A percentile compares a stretch with the other conserved stretches of the same genome.
Conservation (phyloP, 2,329 filamentous ascomycete species). For the Nannizziopsis arthrosporioides region DNA sequence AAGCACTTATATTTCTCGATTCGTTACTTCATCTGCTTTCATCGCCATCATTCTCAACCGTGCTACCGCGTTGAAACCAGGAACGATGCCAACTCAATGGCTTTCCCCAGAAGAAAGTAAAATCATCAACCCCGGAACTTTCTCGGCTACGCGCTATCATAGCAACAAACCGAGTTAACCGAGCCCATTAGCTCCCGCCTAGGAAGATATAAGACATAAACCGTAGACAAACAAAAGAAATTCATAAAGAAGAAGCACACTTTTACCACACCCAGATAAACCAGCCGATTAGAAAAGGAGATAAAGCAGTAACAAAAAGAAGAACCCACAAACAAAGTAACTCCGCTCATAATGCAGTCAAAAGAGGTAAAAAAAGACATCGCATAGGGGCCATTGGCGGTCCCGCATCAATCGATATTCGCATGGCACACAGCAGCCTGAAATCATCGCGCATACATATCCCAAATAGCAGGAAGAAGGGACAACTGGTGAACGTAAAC, state of each 20-base stretch:
- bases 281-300: background rate
- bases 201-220: conserved; percentile 1
- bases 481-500: background rate
- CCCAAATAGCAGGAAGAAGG: background rate
- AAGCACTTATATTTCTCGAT: background rate
- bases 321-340: background rate
- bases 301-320: background rate
- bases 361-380: background rate
- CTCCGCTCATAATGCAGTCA: conserved; percentile 5
- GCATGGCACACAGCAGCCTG: background rate
- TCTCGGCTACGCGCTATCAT: background rate
- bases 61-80: too few relatives aligned
- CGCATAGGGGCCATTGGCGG: background rate
- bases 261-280: background rate
- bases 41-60: too few relatives aligned
- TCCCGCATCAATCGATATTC: background rate
- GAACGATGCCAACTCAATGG: background rate
- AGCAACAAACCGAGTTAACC: background rate
- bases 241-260: background rate
- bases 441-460: conserved; percentile 3
- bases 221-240: background rate
- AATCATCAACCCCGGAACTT: background rate
- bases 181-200: background rate
- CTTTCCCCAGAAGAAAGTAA: background rate
- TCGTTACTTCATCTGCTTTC: background rate